Evolutionary conservation across 2,329 filamentous ascomycete species (phyloP), one percentile per base, ranked within the genome.

Genomic region (Cordyceps cateniannulata): DNA sequence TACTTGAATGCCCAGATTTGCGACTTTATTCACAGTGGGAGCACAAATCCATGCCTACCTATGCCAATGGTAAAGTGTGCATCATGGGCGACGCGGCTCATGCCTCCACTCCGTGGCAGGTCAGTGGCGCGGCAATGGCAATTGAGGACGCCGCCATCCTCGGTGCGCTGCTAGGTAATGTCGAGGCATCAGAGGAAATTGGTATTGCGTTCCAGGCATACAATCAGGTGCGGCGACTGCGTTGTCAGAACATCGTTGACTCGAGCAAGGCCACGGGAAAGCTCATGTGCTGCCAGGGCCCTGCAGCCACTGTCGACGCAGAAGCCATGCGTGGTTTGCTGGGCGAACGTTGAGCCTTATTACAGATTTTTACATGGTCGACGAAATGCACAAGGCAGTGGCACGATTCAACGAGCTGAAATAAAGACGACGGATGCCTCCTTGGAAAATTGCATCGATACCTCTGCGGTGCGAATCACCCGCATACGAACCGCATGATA

Each of bases 11-110:
- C 20, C 16, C 38, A 9, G 45, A 60, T 12, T 49, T 48, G n/a
- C 47, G 47, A 14, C 5, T 12, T 0, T 63, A 62, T 42, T 63
- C 54, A 0, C 54, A 65, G 47, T 63, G 56, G 59, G 63, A 66
- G 22, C 61, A 64, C 35, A 63, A 63, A n/a, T 32, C 32, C 24
- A 65, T 58, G 6, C 48, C 55, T 10, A 64, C 63, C 3, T 67
- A 66, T n/a, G 49, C 59, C 54, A 50, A 62, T 1, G 63, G 63
- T 1, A 62, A 62, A 2, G 59, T 66, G 0, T 68, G 67, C 35
- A 63, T 69, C 10, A 63, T 69, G 1, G 67, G 67, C 16, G 67
- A 69, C 57, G 67, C 67, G 1, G 67, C 68, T 1, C 67, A 70
- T 54, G 67, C 67, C 7, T 64, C 63, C 14, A 67, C 65, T 1